phyloP scores from a whole-genome alignment of 805 yeast species.

The Helenozyma rhizophorensis region DNA sequence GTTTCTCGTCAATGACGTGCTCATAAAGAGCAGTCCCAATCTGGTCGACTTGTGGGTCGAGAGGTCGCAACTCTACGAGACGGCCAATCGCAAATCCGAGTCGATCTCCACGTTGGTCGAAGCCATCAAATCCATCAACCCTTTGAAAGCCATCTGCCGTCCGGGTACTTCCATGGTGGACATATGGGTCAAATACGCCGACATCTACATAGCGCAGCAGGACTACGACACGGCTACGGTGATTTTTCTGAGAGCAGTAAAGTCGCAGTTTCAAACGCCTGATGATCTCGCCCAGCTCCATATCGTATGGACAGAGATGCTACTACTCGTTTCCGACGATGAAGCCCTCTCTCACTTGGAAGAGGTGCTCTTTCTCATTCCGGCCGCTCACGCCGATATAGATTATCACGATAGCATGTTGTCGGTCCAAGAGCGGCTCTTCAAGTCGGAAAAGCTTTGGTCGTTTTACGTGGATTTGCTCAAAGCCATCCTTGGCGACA shows the following conservation, averaged over 20 bases:
- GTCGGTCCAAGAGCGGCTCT: conserved; percentile 53
- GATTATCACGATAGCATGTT: conserved; percentile 36
- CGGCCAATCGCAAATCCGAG: conserved; percentile 24
- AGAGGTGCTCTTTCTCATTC: conserved; percentile 20
- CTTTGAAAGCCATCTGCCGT: conserved; percentile 35
- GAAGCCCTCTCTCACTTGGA: conserved; percentile 33
- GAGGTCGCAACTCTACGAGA: conserved; percentile 46
- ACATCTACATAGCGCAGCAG: conserved; percentile 50
- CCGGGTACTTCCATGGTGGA: conserved; percentile 39
- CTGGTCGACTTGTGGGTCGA: conserved; percentile 67
- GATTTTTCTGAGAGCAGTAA: conserved; percentile 59
- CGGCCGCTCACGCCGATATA: conserved; percentile 8
- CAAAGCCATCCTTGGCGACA: conserved; percentile 50
- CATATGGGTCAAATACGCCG: conserved; percentile 71
- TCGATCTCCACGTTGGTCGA: conserved; percentile 51
- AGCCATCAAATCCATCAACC: conserved; percentile 66
- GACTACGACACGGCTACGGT: conserved; percentile 59
- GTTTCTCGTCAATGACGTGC: conserved; percentile 60
- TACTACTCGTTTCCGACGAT: conserved; percentile 45
- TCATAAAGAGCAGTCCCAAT: conserved; percentile 57
- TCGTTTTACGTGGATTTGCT: conserved; percentile 64
- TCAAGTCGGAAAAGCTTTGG: conserved; percentile 68
- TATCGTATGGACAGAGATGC: conserved; percentile 72
- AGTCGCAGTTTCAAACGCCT: conserved; percentile 60
- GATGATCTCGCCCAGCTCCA: conserved; percentile 68